phyloP scores from a whole-genome alignment of 331 rosid genomes.

The Dryas integrifolia region DNA sequence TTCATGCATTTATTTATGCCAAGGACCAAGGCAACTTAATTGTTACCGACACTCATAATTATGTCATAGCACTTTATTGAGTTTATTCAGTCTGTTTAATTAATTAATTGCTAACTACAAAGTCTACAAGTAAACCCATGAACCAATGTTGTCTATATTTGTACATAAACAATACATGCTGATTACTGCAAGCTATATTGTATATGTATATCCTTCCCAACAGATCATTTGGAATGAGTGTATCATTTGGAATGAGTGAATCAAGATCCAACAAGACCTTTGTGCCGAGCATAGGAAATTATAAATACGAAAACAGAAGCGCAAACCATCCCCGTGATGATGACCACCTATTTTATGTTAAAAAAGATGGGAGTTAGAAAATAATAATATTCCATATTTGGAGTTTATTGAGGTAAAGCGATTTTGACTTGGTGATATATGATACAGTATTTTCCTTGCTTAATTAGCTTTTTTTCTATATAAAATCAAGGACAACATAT shows the following conservation, averaged over 20 bases:
- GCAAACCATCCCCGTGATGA: slow-evolving; percentile 51
- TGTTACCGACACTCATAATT: no score
- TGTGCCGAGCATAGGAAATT: slow-evolving; percentile 76
- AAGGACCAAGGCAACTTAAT: no score
- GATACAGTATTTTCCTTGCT: neutral
- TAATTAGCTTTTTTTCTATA: neutral
- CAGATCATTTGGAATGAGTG: neutral
- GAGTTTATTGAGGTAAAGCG: no score
- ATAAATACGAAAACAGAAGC: slow-evolving; percentile 52
- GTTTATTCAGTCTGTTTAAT: neutral
- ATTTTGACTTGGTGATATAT: no score
- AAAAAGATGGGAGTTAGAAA: neutral
- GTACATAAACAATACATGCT: slow-evolving; percentile 6
- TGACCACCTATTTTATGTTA: slow-evolving; percentile 55
- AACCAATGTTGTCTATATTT: neutral
- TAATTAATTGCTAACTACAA: neutral
- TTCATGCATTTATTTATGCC: no score
- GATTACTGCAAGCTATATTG: neutral
- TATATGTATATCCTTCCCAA: neutral
- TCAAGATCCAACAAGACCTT: slow-evolving; percentile 90
- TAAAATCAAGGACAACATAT: no score
- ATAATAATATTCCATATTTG: neutral
- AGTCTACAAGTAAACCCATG: neutral
- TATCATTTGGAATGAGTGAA: slow-evolving; percentile 28
- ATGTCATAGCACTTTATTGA: neutral